Base-by-base conservation (phyloP, 768 basidiomycete species). In the Imleria badia region DNA sequence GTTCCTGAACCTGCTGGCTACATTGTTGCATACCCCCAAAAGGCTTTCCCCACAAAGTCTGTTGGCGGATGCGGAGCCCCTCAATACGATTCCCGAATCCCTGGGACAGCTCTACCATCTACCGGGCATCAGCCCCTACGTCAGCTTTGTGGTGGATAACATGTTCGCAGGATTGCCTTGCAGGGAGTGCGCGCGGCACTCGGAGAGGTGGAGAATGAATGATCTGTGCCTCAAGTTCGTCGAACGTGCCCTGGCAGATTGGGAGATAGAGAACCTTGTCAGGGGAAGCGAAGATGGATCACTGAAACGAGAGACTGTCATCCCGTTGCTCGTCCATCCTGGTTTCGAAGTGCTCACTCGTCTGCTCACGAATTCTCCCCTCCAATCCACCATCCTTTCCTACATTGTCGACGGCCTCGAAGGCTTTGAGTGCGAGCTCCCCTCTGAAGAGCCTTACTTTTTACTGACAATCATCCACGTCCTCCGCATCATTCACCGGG, bases 341-440 rank as follows among this genome's bases (percentile, higher is more conserved):
- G 96, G 94, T 0, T 93, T 90, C 66, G 89, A 94, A 51, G 74
- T 97, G 51, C 82, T 94, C 72, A 82, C 86, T 42, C 84, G 91
- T 5, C 63, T 98, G 14, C 75, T 98, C 45, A 87, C 86, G 15
- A 81, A 81, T n/a, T n/a, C n/a, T n/a, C n/a, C n/a, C n/a, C n/a
- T n/a, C n/a, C n/a, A n/a, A n/a, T n/a, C n/a, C n/a, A n/a, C n/a
- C n/a, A n/a, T n/a, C n/a, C n/a, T n/a, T n/a, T n/a, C n/a, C n/a
- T n/a, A n/a, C n/a, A n/a, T n/a, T n/a, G n/a, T n/a, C n/a, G n/a
- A n/a, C n/a, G n/a, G n/a, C n/a, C n/a, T n/a, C n/a, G n/a, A n/a
- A n/a, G n/a, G n/a, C n/a, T n/a, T n/a, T n/a, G n/a, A n/a, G n/a
- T n/a, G n/a, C n/a, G n/a, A n/a, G n/a, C n/a, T n/a, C n/a, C n/a